phyloP scores from a whole-genome alignment of 768 basidiomycete species.

The Xerocomus potaroensis region DNA sequence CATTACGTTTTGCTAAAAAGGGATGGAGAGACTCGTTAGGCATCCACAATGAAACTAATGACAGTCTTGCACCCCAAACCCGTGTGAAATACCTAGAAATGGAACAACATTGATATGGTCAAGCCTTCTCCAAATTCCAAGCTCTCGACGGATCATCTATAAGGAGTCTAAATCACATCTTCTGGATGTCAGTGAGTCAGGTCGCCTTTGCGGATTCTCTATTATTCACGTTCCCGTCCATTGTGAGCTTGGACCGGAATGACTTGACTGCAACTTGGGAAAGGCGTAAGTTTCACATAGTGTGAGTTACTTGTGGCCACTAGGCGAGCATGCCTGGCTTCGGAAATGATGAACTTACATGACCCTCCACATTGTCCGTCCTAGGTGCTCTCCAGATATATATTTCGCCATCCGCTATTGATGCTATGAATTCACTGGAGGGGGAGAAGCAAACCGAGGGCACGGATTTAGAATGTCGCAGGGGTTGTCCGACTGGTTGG shows the following conservation, averaged over 20 bases:
- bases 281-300: too few relatives aligned
- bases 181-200: not conserved
- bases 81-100: not conserved
- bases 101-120: not conserved
- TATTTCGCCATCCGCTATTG: too few relatives aligned
- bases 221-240: not conserved
- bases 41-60: not conserved
- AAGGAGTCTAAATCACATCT: too few relatives aligned
- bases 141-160: conserved; percentile 3
- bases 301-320: too few relatives aligned
- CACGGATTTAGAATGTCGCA: too few relatives aligned
- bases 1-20: not conserved
- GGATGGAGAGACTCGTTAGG: not conserved
- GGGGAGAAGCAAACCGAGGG: too few relatives aligned
- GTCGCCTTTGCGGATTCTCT: not conserved
- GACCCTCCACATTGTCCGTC: too few relatives aligned
- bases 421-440: too few relatives aligned
- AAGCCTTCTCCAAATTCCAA: conserved; percentile 5
- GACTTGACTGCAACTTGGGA: conserved; percentile 5
- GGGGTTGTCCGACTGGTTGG: too few relatives aligned
- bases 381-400: too few relatives aligned
- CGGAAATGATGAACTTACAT: too few relatives aligned
- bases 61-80: not conserved
- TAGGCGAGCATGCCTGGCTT: too few relatives aligned
- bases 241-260: not conserved